Evolutionary conservation across 2,329 filamentous ascomycete genomes (phyloP).

Genomic region (Lachnellula cervina): DNA sequence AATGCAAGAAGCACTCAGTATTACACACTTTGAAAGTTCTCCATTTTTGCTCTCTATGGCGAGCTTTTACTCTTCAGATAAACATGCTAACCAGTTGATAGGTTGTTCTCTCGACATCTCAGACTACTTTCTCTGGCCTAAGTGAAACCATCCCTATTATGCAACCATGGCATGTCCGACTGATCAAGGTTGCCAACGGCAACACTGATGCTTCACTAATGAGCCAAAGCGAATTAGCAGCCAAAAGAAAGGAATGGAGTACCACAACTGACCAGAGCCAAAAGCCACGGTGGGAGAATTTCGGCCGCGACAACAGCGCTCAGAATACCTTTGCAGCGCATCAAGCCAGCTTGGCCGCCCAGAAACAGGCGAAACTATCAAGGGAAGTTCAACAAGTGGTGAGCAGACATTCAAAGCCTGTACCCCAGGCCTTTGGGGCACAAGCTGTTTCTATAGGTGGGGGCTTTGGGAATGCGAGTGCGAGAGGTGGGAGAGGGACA

Average conservation of each 20-base stretch:
- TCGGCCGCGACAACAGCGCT: constrained; percentile 26
- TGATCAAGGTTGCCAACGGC: constrained; percentile 28
- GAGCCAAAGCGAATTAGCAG: constrained; percentile 32
- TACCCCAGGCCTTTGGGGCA: not conserved
- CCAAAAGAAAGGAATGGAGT: constrained; percentile 26
- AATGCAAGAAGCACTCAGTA: not conserved
- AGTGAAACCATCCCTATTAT: constrained; percentile 43
- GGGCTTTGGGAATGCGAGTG: not conserved
- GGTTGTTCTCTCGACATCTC: constrained; percentile 43
- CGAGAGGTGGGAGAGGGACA: no score
- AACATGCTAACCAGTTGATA: not conserved
- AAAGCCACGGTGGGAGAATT: constrained; percentile 34
- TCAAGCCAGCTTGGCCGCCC: not conserved
- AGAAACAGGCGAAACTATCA: not conserved
- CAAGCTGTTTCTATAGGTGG: not conserved
- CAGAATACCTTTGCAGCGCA: not conserved
- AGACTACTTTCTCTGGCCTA: constrained; percentile 45
- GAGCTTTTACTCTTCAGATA: not conserved
- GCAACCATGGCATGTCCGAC: constrained; percentile 42
- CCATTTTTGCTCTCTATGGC: no score
- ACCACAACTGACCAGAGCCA: constrained; percentile 14
- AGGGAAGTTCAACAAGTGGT: not conserved
- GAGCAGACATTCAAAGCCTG: not conserved
- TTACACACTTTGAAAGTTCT: no score
- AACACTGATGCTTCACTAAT: constrained; percentile 20